Conservation (phyloP, 108 stramenopile species). For the Fragilariopsis cylindrus region DNA sequence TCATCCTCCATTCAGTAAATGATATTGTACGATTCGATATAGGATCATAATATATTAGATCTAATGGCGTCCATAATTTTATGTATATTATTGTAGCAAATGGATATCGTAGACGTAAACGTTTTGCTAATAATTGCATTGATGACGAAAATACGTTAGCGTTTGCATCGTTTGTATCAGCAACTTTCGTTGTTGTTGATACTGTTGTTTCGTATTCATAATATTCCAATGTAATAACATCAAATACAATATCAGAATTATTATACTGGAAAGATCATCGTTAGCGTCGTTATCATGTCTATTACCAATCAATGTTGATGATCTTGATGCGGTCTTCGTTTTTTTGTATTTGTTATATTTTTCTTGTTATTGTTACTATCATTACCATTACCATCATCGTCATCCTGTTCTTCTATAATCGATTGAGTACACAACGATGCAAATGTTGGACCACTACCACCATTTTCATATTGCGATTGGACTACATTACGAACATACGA, state of each 20-base stretch:
- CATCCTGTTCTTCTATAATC: conserved; percentile 25
- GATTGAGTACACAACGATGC: conserved; percentile 46
- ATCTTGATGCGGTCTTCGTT: background rate
- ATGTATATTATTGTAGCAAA: conserved; percentile 34
- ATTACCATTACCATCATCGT: too few relatives aligned
- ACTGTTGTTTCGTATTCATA: background rate
- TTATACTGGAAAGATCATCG: background rate
- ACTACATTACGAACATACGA: conserved; percentile 14
- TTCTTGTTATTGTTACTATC: background rate
- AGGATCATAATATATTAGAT: conserved; percentile 13
- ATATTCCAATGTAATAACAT: conserved; percentile 46
- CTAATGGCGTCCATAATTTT: conserved; percentile 36
- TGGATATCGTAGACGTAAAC: conserved; percentile 45
- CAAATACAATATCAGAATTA: conserved; percentile 12
- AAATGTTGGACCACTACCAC: conserved; percentile 19
- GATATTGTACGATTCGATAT: conserved; percentile 2
- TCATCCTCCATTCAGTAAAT: conserved; percentile 28
- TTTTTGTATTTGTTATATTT: background rate
- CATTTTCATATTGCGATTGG: conserved; percentile 18
- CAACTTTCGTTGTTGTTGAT: too few relatives aligned
- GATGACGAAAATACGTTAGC: background rate
- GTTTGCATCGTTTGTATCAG: background rate
- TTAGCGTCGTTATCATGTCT: too few relatives aligned
- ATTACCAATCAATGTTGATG: too few relatives aligned
- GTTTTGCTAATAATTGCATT: conserved; percentile 20